phyloP scores from a whole-genome alignment of 164 flowering plant species.

The Vitis rotundifolia region DNA sequence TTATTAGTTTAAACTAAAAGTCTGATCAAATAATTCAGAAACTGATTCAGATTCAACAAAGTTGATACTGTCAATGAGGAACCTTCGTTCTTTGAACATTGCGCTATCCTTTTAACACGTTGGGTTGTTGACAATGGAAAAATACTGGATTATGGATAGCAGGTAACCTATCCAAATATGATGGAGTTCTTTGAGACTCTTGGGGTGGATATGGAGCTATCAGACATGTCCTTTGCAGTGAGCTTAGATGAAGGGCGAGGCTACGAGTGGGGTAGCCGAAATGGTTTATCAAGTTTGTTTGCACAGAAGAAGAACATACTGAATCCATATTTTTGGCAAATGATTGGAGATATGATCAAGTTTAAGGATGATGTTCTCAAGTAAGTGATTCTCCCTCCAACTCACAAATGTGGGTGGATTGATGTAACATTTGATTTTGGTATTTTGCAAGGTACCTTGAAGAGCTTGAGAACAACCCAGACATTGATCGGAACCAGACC shows the following conservation, averaged over 20 bases:
- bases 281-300: conserved; percentile 74
- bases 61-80: too few relatives aligned
- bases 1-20: too few relatives aligned
- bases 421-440: background rate
- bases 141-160: conserved; percentile 4
- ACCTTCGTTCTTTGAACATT: too few relatives aligned
- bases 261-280: conserved; percentile 91
- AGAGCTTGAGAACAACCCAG: conserved; percentile 71
- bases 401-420: background rate
- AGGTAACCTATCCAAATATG: conserved; percentile 96
- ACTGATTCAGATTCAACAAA: too few relatives aligned
- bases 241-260: conserved; percentile 77
- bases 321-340: conserved; percentile 82
- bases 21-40: too few relatives aligned
- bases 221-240: conserved; percentile 94
- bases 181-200: conserved; percentile 88
- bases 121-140: background rate
- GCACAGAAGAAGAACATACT: conserved; percentile 75
- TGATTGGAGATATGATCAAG: conserved; percentile 72
- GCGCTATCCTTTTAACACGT: too few relatives aligned
- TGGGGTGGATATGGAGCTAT: conserved; percentile 82
- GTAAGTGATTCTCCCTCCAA: conserved; percentile 28
- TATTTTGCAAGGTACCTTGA: conserved; percentile 65
- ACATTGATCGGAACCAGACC: conserved; percentile 75
- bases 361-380: conserved; percentile 72